phyloP scores from a whole-genome alignment of 73 alveolate species.

The Halteria grandinella region DNA sequence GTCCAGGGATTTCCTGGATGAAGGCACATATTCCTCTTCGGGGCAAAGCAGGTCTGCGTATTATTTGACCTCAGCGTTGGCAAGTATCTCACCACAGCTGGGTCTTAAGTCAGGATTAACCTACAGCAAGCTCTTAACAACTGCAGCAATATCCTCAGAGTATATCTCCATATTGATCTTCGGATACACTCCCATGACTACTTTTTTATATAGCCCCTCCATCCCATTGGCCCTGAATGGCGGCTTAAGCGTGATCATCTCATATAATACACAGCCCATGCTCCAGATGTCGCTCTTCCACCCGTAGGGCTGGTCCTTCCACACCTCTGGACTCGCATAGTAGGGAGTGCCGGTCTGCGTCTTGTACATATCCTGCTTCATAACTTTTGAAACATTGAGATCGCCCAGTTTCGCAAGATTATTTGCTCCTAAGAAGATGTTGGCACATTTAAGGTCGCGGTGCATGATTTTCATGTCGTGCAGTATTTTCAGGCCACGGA shows the following conservation, averaged over 20 bases:
- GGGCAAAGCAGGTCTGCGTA: constrained; percentile 56
- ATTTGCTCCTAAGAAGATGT: constrained; percentile 70
- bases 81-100: constrained; percentile 62
- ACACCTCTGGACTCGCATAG: constrained; percentile 88
- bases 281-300: constrained; percentile 95
- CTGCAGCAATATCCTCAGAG: constrained; percentile 59
- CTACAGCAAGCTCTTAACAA: constrained; percentile 50
- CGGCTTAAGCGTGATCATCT: constrained; percentile 86
- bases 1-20: constrained; percentile 24
- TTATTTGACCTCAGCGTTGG: constrained; percentile 41
- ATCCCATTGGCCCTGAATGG: constrained; percentile 88
- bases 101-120: constrained; percentile 61
- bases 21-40: constrained; percentile 30
- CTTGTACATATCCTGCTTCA: constrained; percentile 63
- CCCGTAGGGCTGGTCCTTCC: constrained; percentile 86
- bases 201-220: constrained; percentile 58
- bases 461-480: constrained; percentile 75
- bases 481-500: constrained; percentile 69
- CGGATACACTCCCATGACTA: constrained; percentile 59
- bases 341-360: constrained; percentile 92
- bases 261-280: constrained; percentile 95
- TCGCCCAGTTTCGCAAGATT: constrained; percentile 76
- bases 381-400: constrained; percentile 77
- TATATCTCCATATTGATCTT: constrained; percentile 10
- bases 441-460: constrained; percentile 83